Conservation (phyloP, 2,329 filamentous ascomycete genomes). For the Rhexocercosporidium sp. region DNA sequence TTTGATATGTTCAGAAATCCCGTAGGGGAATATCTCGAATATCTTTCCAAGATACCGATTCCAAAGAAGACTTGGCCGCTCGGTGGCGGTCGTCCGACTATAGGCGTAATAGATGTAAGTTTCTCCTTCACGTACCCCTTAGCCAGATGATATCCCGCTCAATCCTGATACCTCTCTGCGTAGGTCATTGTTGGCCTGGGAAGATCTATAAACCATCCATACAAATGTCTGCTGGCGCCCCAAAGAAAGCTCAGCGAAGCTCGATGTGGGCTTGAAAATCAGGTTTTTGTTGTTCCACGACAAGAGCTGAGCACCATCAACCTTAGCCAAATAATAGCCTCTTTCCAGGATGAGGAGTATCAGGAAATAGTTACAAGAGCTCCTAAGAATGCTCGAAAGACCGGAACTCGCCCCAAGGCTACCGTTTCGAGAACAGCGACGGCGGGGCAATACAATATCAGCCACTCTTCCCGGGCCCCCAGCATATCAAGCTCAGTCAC, state of each 20-base stretch:
- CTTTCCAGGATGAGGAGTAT: constrained; percentile 6
- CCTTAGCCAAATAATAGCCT: constrained; percentile 2
- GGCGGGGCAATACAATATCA: neutral
- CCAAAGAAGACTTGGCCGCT: constrained; percentile 11
- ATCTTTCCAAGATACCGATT: constrained; percentile 17
- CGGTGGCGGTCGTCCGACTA: neutral
- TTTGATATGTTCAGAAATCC: constrained; percentile 22
- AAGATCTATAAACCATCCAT: constrained; percentile 12
- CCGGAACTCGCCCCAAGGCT: neutral
- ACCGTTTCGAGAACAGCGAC: neutral
- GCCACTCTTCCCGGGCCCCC: neutral
- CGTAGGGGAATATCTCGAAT: constrained; percentile 26
- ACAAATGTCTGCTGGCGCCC: neutral
- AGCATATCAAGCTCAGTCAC: neutral
- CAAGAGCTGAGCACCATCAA: constrained; percentile 11
- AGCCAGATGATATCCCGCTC: neutral
- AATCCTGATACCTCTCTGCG: neutral
- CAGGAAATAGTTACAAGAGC: neutral
- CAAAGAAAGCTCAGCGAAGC: constrained; percentile 16
- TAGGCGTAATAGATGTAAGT: constrained; percentile 27
- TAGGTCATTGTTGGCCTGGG: constrained; percentile 23
- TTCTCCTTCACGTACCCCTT: neutral
- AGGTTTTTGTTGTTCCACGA: constrained; percentile 18
- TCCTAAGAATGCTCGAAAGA: neutral
- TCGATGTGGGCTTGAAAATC: constrained; percentile 11